Evolutionary conservation across 176 grass and related monocot genomes (phyloP), one percentile per base, ranked within the genome.

Genomic region (Saccharum officinarum): DNA sequence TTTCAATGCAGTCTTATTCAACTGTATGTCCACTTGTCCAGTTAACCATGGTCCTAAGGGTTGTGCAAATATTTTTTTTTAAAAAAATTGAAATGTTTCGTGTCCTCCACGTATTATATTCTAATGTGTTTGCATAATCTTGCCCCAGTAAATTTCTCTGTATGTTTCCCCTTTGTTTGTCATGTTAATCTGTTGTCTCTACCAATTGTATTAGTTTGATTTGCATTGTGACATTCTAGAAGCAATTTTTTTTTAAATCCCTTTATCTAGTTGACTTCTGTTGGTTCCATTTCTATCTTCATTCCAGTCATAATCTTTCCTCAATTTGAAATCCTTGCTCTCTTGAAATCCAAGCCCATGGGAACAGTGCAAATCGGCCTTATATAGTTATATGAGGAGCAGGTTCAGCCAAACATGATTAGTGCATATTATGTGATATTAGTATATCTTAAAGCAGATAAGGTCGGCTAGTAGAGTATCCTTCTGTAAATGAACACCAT

Each of bases 11-110:
- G 28, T 72, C 28, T 81, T 7, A 65, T 69, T 69, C 65, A 36
- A 77, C 66, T 37, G 40, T 49, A 54, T 80, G 74, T 16, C 26
- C 50, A 82, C 59, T 69, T 80, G 44, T 23, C 22, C 40, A 82
- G 69, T 62, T 50, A 77, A 15, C 22, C 31, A 64, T 75, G 30
- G 20, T 78, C n/a, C 38, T 67, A 68, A 30, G 76, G 20, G 20
- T 47, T 77, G 64, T 70, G 64, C 15, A 83, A 40, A 57, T 15
- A 15, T 36, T 36, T 36, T 36, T 36, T 36, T 36, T 36, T 2
- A 34, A 34, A n/a, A n/a, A 9, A 84, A 28, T 57, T 45, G 8
- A 10, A 86, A 49, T 61, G 10, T 1, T 72, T 37, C 15, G 31
- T 52, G 6, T 85, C 28, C 23, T 57, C 13, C 33, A 73, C 4